Evolutionary conservation across 768 basidiomycete genomes (phyloP).

Genomic region (Aureoboletus auriporus): DNA sequence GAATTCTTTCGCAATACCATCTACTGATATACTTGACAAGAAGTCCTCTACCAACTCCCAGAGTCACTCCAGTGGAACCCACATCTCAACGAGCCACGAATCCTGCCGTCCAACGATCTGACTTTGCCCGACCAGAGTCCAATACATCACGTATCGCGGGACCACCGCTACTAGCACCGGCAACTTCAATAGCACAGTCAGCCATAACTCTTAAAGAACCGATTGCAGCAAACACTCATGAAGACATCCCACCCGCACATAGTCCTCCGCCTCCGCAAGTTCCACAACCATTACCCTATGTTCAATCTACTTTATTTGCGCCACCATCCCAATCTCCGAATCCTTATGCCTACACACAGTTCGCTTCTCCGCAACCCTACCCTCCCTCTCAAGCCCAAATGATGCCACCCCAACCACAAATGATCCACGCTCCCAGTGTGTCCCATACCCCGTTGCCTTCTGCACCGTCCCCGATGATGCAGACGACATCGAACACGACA

Average conservation of each 20-base stretch:
- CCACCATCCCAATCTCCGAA: constrained; percentile 21
- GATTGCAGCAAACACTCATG: neutral
- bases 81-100: constrained; percentile 9
- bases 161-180: neutral
- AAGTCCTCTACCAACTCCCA: constrained; percentile 61
- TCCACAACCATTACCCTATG: constrained; percentile 9
- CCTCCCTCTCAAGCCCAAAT: constrained; percentile 18
- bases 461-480: constrained; percentile 14
- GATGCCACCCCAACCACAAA: constrained; percentile 19
- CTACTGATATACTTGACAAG: constrained; percentile 33
- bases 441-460: constrained; percentile 12
- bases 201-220: constrained; percentile 3
- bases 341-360: constrained; percentile 9
- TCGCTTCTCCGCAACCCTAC: constrained; percentile 14
- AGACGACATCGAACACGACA: constrained; percentile 8
- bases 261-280: constrained; percentile 3
- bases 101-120: constrained; percentile 1
- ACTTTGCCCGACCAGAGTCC: neutral
- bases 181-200: neutral
- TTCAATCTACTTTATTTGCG: constrained; percentile 8
- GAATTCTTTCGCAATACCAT: constrained; percentile 7
- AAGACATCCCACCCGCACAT: neutral
- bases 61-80: constrained; percentile 47
- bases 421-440: constrained; percentile 1
- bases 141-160: neutral